Conservation (phyloP, 2,329 filamentous ascomycete species). For the Drechslera avenae region DNA sequence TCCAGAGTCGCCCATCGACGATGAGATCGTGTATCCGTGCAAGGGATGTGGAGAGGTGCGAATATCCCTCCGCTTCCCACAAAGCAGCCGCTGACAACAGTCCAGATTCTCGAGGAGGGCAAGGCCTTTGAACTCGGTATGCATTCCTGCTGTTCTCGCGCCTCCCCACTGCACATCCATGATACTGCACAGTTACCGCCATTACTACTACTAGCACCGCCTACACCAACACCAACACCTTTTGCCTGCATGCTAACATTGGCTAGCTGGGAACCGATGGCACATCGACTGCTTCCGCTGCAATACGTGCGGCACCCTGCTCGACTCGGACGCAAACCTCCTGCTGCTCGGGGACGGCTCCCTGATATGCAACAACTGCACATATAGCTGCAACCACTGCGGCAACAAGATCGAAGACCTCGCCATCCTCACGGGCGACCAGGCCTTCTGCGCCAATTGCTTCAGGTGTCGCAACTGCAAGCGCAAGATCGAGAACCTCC, state of each 20-base stretch:
- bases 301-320: slow-evolving; percentile 91
- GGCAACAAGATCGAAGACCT: slow-evolving; percentile 98
- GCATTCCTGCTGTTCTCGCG: slow-evolving; percentile 43
- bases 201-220: not conserved
- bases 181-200: not conserved
- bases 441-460: slow-evolving; percentile 96
- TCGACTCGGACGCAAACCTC: slow-evolving; percentile 97
- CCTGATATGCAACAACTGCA: slow-evolving; percentile 98
- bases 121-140: slow-evolving; percentile 97
- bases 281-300: slow-evolving; percentile 99
- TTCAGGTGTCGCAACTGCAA: slow-evolving; percentile 99
- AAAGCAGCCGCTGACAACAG: slow-evolving; percentile 24
- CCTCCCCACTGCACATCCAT: too few species aligned
- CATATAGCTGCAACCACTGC: slow-evolving; percentile 97
- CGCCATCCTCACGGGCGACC: slow-evolving; percentile 94
- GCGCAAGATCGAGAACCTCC: slow-evolving; percentile 95
- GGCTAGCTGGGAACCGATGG: slow-evolving; percentile 89
- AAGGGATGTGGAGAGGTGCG: slow-evolving; percentile 61
- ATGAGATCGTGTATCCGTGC: slow-evolving; percentile 65
- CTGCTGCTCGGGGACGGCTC: slow-evolving; percentile 96
- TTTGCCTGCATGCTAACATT: slow-evolving; percentile 31
- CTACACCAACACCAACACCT: not conserved
- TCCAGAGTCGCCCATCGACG: slow-evolving; percentile 56
- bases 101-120: slow-evolving; percentile 93
- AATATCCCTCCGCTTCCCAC: slow-evolving; percentile 4